phyloP scores from a whole-genome alignment of 2,329 filamentous ascomycete species.

The Venturiaceae sp. region DNA sequence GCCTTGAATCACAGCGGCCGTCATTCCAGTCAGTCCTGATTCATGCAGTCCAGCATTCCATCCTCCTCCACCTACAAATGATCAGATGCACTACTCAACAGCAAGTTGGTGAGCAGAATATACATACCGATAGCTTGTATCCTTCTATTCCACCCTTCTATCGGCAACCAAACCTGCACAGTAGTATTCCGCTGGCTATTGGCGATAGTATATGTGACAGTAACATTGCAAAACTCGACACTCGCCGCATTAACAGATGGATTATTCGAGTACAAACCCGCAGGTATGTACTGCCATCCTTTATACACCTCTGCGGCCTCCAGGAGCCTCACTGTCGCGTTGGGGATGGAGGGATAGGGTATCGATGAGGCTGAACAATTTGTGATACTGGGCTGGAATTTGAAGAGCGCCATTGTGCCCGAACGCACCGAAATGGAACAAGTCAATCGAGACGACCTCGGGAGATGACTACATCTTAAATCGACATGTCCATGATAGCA shows the following conservation, averaged over 20 bases:
- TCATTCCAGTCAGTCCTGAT: slow-evolving; percentile 14
- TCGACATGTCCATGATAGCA: background rate
- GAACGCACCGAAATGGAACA: background rate
- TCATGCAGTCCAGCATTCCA: slow-evolving; percentile 19
- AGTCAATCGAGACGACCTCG: background rate
- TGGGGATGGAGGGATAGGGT: background rate
- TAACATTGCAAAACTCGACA: slow-evolving; percentile 15
- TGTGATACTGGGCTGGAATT: background rate
- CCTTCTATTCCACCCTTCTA: slow-evolving; percentile 21
- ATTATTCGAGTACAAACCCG: slow-evolving; percentile 11
- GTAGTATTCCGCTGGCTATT: slow-evolving; percentile 11
- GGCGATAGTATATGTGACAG: slow-evolving; percentile 11
- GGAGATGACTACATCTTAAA: background rate
- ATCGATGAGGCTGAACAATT: background rate
- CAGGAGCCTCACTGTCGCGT: slow-evolving; percentile 12
- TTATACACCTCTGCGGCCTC: slow-evolving; percentile 12
- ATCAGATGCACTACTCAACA: background rate
- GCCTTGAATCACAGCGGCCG: slow-evolving; percentile 17
- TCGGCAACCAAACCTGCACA: slow-evolving; percentile 19
- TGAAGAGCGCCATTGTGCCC: background rate
- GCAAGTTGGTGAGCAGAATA: background rate
- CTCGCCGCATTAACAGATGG: slow-evolving; percentile 1
- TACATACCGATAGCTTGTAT: slow-evolving; percentile 17
- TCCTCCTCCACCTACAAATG: slow-evolving; percentile 17
- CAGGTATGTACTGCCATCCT: slow-evolving; percentile 9